Evolutionary conservation across 202 grass and related monocot species (phyloP).

Genomic region (Setaria viridis): DNA sequence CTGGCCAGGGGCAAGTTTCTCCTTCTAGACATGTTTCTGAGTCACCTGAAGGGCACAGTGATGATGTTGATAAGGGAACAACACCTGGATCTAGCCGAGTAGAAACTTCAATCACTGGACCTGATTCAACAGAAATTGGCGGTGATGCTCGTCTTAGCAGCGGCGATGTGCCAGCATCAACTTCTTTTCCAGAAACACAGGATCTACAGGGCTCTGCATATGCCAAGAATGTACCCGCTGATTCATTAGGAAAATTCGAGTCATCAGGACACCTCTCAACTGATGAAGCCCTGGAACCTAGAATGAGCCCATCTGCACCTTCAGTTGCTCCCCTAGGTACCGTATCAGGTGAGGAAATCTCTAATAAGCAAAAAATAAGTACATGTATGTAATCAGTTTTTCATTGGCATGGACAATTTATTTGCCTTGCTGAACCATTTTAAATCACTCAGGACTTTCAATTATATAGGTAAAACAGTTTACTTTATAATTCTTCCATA

Average conservation of each 20-base stretch:
- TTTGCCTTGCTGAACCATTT: not conserved
- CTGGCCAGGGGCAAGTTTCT: slow-evolving; percentile 12
- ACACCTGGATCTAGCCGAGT: slow-evolving; percentile 3
- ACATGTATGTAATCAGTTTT: not conserved
- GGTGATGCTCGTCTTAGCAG: not conserved
- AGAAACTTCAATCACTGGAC: slow-evolving; percentile 18
- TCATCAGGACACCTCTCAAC: not conserved
- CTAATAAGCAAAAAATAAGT: not conserved
- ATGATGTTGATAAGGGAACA: not conserved
- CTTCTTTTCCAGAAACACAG: slow-evolving; percentile 8
- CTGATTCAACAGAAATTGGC: not conserved
- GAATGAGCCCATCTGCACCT: not conserved
- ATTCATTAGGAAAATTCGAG: not conserved
- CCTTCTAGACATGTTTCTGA: not conserved
- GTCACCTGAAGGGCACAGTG: not conserved
- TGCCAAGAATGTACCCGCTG: not conserved
- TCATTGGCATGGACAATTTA: not conserved
- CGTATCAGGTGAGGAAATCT: slow-evolving; percentile 3
- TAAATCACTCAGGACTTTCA: not conserved
- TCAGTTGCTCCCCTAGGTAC: slow-evolving; percentile 15
- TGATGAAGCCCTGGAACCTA: slow-evolving; percentile 24
- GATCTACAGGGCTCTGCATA: not conserved
- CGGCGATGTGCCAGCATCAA: not conserved
- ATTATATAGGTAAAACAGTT: slow-evolving; percentile 4
- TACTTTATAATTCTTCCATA: not conserved